A percentile compares a stretch with the other conserved stretches of the same genome.
These are phyloP conservation scores for Aspergillus cejpii DNA, from an alignment of 2,329 filamentous ascomycete genomes.

Conservation along the genomic window DNA sequence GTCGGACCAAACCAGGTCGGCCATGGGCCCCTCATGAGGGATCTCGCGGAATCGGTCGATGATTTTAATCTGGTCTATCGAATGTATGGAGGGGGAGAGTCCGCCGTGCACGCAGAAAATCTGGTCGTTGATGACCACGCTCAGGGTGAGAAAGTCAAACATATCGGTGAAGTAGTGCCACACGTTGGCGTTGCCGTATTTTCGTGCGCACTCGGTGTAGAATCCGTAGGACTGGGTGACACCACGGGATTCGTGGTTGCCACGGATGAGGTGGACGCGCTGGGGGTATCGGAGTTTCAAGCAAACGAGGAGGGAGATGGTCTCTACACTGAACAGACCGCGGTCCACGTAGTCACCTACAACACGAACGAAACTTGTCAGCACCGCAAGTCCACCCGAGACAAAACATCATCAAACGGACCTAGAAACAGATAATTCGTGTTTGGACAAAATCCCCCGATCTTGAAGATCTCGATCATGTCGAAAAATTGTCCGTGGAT, in stretches of 20 bases:
- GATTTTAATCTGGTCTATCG: slow-evolving; percentile 98
- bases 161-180: slow-evolving; percentile 99
- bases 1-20: slow-evolving; percentile 98
- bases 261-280: slow-evolving; percentile 90
- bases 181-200: slow-evolving; percentile 97
- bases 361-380: neutral
- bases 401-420: slow-evolving; percentile 35
- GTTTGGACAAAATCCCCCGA: slow-evolving; percentile 92
- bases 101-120: slow-evolving; percentile 98
- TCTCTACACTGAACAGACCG: slow-evolving; percentile 97
- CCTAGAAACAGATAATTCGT: slow-evolving; percentile 98
- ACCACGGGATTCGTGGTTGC: slow-evolving; percentile 95
- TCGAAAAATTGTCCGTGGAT: slow-evolving; percentile 99
- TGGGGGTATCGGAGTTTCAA: slow-evolving; percentile 94
- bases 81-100: slow-evolving; percentile 84
- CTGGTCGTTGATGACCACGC: slow-evolving; percentile 96
- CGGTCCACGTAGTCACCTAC: slow-evolving; percentile 95
- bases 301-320: slow-evolving; percentile 94
- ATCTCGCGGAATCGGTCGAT: slow-evolving; percentile 98
- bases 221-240: slow-evolving; percentile 99
- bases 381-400: neutral
- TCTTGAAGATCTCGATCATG: slow-evolving; percentile 98
- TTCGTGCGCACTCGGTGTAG: slow-evolving; percentile 95
- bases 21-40: slow-evolving; percentile 97
- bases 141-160: slow-evolving; percentile 96